Base-by-base conservation (phyloP, 2,329 filamentous ascomycete genomes). In the Neonectria hederae region DNA sequence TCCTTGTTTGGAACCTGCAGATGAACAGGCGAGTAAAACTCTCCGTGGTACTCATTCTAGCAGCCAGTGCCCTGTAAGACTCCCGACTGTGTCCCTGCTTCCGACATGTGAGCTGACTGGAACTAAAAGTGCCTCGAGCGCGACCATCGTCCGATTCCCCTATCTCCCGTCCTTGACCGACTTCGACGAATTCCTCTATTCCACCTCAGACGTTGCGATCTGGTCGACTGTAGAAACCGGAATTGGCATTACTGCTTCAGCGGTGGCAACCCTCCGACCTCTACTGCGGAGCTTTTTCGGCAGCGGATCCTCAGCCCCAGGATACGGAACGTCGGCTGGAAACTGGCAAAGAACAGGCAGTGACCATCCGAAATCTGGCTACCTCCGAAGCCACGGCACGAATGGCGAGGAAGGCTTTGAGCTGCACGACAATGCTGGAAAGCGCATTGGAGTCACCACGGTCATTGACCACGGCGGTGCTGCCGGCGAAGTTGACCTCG, bases 191-290 rank as follows among this genome's bases (percentile, higher is more conserved):
- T 83, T 81, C 63, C 77, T 83, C 10, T 83, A 79, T 74, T 76
- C 79, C 40, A 80, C 79, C 19, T 76, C 79, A 21, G 80, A 81
- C 52, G 72, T 83, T 6, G 80, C 80, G 19, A 79, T 83, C 59
- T 83, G 81, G 81, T 82, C 79, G 1, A 82, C 82, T 21, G 76
- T 82, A 40, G 81, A 83, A 66, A 79, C 78, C 5, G 80, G 80
- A 5, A 77, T 83, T 40, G 81, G 78, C 32, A 80, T 83, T 43
- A 78, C 76, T 1, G 79, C 81, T 8, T 76, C 79, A 6, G 76
- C 72, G 0, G 57, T 80, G 2, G 81, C 81, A 6, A 83, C 81
- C 1, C 77, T 83, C 1, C 73, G 75, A 13, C 79, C 80, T 1
- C 77, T 81, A 11, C 73, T 81, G 40, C 64, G 65, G 13, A 55